These are phyloP conservation scores for Annulohypoxylon moriforme DNA, from an alignment of 495 filamentous ascomycete species.

Conservation along the genomic window DNA sequence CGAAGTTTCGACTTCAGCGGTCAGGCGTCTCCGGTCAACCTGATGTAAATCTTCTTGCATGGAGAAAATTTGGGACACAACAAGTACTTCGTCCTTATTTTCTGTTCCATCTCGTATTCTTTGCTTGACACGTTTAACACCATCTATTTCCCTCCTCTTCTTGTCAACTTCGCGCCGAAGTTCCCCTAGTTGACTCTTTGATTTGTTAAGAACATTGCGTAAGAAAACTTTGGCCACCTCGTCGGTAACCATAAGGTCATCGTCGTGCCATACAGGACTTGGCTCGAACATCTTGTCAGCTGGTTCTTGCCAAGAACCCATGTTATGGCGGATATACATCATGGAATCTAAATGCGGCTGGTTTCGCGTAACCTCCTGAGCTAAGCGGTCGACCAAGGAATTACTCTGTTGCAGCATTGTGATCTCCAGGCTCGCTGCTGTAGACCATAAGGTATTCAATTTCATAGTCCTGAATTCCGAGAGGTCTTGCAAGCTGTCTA, in stretches of 20 bases:
- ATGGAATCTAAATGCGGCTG: conserved; percentile 88
- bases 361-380: conserved; percentile 88
- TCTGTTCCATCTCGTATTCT: conserved; percentile 83
- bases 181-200: conserved; percentile 82
- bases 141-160: conserved; percentile 85
- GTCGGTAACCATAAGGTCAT: conserved; percentile 82
- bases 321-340: conserved; percentile 97
- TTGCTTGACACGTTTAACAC: conserved; percentile 74
- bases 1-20: conserved; percentile 89
- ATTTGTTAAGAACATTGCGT: conserved; percentile 90
- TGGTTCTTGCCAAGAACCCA: conserved; percentile 82
- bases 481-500: conserved; percentile 91
- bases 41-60: conserved; percentile 87
- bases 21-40: conserved; percentile 84
- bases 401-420: conserved; percentile 75
- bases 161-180: conserved; percentile 83
- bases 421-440: conserved; percentile 81
- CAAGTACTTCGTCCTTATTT: conserved; percentile 82
- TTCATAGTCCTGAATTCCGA: conserved; percentile 86
- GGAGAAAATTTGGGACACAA: conserved; percentile 79
- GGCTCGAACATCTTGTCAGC: conserved; percentile 87
- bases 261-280: conserved; percentile 97
- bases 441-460: conserved; percentile 86
- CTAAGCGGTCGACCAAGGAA: conserved; percentile 74
- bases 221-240: conserved; percentile 89